Evolutionary conservation across 805 yeast species (phyloP).

Genomic region (Myxozyma mucilagina): DNA sequence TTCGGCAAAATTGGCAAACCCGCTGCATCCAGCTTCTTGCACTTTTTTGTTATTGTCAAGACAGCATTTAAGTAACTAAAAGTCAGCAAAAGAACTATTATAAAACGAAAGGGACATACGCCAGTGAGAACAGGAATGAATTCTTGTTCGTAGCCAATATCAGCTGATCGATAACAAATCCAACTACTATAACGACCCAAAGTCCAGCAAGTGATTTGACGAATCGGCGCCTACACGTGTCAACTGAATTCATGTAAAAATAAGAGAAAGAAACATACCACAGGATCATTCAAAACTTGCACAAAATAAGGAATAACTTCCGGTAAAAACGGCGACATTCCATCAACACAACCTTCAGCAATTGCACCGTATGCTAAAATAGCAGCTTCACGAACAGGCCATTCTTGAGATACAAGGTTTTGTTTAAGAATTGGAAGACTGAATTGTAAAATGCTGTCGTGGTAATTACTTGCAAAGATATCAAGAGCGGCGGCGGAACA

Average conservation of each 20-base stretch:
- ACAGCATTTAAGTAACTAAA: constrained; percentile 55
- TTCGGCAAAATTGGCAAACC: constrained; percentile 82
- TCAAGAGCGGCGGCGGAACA: constrained; percentile 95
- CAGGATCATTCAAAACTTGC: constrained; percentile 65
- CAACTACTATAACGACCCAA: constrained; percentile 79
- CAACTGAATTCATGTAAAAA: constrained; percentile 7
- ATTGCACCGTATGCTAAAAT: constrained; percentile 94
- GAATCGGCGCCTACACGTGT: constrained; percentile 65
- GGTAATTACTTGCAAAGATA: constrained; percentile 65
- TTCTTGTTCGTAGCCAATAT: constrained; percentile 62
- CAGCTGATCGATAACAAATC: constrained; percentile 70
- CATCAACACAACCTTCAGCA: constrained; percentile 79
- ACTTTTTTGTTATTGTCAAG: constrained; percentile 85
- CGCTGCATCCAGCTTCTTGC: constrained; percentile 92
- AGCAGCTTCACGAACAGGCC: constrained; percentile 93
- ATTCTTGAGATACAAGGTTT: constrained; percentile 64
- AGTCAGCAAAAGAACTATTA: neutral
- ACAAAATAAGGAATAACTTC: constrained; percentile 81
- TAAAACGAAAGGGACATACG: constrained; percentile 39
- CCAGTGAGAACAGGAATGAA: constrained; percentile 78
- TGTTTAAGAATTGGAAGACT: constrained; percentile 76
- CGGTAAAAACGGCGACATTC: constrained; percentile 69
- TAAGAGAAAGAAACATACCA: constrained; percentile 4
- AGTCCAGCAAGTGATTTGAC: constrained; percentile 96
- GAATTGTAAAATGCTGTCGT: constrained; percentile 63